Percentiles rank a stretch among this genome's conserved stretches.
Evolutionary conservation across 148 eudicot species (phyloP).

Genomic region (Camellia granthamiana): DNA sequence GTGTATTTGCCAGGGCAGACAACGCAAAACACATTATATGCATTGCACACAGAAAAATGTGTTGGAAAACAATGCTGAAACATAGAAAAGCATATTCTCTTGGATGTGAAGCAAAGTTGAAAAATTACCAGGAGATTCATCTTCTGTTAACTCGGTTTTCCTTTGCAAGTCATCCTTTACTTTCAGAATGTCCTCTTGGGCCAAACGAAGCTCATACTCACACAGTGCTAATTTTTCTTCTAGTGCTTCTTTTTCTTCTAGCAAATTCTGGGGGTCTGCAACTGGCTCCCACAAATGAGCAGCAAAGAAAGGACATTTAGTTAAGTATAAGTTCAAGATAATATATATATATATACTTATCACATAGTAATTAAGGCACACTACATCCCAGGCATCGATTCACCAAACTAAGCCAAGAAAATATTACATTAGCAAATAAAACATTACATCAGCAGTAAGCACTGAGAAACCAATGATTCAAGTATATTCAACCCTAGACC

Average conservation of each 20-base stretch:
- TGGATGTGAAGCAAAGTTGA: not conserved
- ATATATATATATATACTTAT: not conserved
- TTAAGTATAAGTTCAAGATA: conserved; percentile 11
- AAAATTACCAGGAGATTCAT: conserved; percentile 48
- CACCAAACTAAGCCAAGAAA: not conserved
- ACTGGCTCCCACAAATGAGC: conserved; percentile 40
- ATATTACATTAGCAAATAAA: not conserved
- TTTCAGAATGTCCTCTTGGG: conserved; percentile 76
- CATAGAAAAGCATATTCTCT: not conserved
- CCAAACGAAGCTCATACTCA: conserved; percentile 92
- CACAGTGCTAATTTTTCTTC: conserved; percentile 80
- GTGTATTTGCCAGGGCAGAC: not conserved
- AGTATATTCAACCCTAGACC: not conserved
- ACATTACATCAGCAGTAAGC: not conserved
- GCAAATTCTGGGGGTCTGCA: conserved; percentile 93
- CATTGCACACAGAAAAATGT: not conserved
- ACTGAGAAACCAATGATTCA: not conserved
- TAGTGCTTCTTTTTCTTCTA: conserved; percentile 85
- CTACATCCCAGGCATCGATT: not conserved
- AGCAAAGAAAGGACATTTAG: conserved; percentile 8
- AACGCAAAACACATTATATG: not conserved
- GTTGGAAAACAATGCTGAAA: not conserved
- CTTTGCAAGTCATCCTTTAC: conserved; percentile 72
- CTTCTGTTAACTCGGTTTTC: conserved; percentile 45
- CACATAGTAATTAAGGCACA: not conserved